Conservation (phyloP, 2,329 filamentous ascomycete species). For the Aspergillus floridensis region DNA sequence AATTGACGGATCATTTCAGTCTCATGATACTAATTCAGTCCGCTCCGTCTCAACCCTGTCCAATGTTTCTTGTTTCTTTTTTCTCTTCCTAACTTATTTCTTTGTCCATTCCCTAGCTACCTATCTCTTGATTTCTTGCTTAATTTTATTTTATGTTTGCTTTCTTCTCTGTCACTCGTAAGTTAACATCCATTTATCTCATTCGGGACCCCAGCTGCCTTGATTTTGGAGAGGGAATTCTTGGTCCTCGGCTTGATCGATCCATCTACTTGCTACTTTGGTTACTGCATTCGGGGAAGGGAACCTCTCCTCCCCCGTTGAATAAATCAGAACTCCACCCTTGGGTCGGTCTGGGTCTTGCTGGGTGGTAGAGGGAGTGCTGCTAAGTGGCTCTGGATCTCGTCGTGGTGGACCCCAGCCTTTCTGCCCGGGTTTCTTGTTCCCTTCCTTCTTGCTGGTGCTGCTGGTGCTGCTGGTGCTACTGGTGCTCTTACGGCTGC, state of each 20-base stretch:
- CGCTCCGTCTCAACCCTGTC: neutral
- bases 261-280: neutral
- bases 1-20: constrained; percentile 5
- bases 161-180: neutral
- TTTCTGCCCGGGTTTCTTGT: constrained; percentile 1
- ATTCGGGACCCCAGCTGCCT: neutral
- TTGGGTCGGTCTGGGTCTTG: neutral
- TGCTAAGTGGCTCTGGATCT: neutral
- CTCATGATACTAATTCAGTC: neutral
- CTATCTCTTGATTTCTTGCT: neutral
- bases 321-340: neutral
- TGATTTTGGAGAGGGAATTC: neutral
- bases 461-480: neutral
- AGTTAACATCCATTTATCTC: neutral
- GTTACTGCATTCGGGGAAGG: neutral
- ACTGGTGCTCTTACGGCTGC: neutral
- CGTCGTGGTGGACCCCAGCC: constrained; percentile 1
- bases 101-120: neutral
- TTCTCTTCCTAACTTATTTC: neutral
- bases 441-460: neutral
- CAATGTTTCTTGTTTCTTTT: neutral
- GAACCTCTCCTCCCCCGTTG: neutral
- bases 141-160: neutral
- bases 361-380: neutral
- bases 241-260: neutral